Evolutionary conservation across 495 filamentous ascomycete genomes (phyloP).

Genomic region (Podospora conica): DNA sequence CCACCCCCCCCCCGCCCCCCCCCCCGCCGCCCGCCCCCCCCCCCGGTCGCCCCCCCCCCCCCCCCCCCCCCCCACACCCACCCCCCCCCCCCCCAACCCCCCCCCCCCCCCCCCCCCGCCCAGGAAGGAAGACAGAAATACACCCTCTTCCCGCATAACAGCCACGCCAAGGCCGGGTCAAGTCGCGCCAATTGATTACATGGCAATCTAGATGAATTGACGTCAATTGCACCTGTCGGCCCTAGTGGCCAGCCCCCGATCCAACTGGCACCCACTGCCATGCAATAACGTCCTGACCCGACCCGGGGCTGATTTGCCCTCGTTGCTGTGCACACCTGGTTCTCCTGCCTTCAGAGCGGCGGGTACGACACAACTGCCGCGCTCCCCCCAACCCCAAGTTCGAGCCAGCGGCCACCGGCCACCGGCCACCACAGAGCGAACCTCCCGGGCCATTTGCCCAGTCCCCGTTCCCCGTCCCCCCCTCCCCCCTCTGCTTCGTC

Average conservation of each 20-base stretch:
- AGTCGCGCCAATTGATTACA: slow-evolving; percentile 28
- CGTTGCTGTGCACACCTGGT: slow-evolving; percentile 20
- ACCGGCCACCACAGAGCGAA: not conserved
- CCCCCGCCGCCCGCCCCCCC: too few relatives aligned
- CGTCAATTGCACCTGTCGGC: slow-evolving; percentile 24
- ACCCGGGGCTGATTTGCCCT: slow-evolving; percentile 15
- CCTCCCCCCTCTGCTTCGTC: not conserved
- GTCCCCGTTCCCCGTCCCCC: too few relatives aligned
- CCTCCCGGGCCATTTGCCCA: not conserved
- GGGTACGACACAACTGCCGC: slow-evolving; percentile 32
- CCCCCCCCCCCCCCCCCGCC: not conserved
- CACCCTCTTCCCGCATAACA: slow-evolving; percentile 9
- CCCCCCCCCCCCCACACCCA: too few relatives aligned
- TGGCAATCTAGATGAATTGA: slow-evolving; percentile 34
- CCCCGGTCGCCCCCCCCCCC: too few relatives aligned
- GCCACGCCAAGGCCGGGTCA: slow-evolving; percentile 25
- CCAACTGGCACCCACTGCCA: slow-evolving; percentile 7
- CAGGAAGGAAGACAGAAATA: not conserved
- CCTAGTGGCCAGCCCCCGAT: slow-evolving; percentile 17
- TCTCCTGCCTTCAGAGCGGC: slow-evolving; percentile 18
- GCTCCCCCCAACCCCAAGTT: slow-evolving; percentile 3
- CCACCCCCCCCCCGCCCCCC: too few relatives aligned
- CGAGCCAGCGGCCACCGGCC: not conserved
- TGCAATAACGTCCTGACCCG: slow-evolving; percentile 10
- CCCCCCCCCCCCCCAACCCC: not conserved